Conservation (phyloP, 306 rosid genomes). For the Casuarina cunninghamiana region DNA sequence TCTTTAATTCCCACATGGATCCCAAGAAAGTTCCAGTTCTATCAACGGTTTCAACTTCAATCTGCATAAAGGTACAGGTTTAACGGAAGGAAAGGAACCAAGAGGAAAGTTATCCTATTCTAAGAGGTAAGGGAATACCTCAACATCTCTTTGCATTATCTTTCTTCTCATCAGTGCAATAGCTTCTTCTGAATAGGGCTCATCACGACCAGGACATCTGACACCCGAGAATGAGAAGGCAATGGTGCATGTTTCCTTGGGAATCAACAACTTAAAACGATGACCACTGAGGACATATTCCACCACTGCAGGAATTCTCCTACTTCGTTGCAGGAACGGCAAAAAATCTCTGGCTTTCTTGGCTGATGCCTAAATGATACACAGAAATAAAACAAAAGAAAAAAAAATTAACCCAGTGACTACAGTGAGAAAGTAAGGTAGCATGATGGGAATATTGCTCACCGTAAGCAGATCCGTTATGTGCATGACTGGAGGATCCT, state of each 20-base stretch:
- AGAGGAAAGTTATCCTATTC: constrained; percentile 10
- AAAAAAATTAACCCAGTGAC: constrained; percentile 5
- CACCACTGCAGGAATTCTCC: constrained; percentile 89
- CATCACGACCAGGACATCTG: constrained; percentile 95
- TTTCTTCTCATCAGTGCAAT: constrained; percentile 93
- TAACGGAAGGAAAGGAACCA: constrained; percentile 19
- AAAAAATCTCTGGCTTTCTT: constrained; percentile 89
- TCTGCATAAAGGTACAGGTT: constrained; percentile 38
- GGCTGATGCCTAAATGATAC: constrained; percentile 62
- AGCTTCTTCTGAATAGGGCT: constrained; percentile 92
- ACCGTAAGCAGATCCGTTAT: constrained; percentile 84
- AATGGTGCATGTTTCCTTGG: constrained; percentile 97
- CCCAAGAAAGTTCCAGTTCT: constrained; percentile 96
- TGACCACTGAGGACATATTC: constrained; percentile 99
- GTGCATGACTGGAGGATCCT: constrained; percentile 97
- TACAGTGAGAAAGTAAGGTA: constrained; percentile 9
- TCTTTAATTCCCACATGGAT: constrained; percentile 87
- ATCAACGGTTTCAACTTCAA: constrained; percentile 95
- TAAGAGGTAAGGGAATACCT: constrained; percentile 49
- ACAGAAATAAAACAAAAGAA: constrained; percentile 11
- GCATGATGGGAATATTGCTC: constrained; percentile 29
- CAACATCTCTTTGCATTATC: constrained; percentile 99
- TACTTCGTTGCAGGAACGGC: constrained; percentile 86
- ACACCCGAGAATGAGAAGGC: constrained; percentile 95
- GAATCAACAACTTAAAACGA: constrained; percentile 94